These are phyloP conservation scores for Umbellularia californica DNA, from an alignment of 164 flowering plant genomes.

Conservation along the genomic window DNA sequence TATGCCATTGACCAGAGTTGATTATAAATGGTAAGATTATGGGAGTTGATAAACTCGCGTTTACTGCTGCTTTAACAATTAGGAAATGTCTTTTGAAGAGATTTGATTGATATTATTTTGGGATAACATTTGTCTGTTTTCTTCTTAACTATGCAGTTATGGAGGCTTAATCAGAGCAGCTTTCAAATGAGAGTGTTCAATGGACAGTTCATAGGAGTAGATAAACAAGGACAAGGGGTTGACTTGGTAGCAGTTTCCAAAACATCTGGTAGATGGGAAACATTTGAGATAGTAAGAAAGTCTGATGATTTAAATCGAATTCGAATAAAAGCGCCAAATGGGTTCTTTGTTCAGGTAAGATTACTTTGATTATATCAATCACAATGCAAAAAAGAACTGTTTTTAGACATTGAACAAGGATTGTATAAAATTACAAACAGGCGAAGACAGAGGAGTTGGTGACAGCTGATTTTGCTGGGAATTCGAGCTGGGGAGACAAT, in stretches of 20 bases:
- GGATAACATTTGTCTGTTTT: background rate
- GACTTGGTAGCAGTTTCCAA: conserved; percentile 31
- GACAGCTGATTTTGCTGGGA: conserved; percentile 45
- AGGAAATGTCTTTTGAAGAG: no score
- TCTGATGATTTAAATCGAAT: conserved; percentile 29
- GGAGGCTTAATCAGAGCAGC: conserved; percentile 53
- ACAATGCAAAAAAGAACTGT: background rate
- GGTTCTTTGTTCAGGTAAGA: conserved; percentile 32
- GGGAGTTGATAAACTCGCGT: no score
- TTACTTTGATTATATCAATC: background rate
- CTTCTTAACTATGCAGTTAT: conserved; percentile 35
- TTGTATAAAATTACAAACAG: conserved; percentile 16
- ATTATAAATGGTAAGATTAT: no score
- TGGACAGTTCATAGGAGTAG: conserved; percentile 50
- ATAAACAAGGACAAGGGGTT: conserved; percentile 21
- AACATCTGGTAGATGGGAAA: conserved; percentile 26
- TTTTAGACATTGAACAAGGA: background rate
- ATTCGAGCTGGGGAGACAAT: conserved; percentile 38
- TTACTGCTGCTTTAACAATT: no score
- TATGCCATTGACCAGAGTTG: no score
- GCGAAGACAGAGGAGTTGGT: conserved; percentile 30
- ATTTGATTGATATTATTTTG: background rate
- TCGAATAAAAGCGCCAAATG: conserved; percentile 58
- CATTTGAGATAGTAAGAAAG: conserved; percentile 48
- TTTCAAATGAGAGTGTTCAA: conserved; percentile 54